Percentiles rank a stretch among this genome's conserved stretches.
Evolutionary conservation across 352 stramenopile genomes (phyloP).

Genomic region (Saprolegnia parasitica): DNA sequence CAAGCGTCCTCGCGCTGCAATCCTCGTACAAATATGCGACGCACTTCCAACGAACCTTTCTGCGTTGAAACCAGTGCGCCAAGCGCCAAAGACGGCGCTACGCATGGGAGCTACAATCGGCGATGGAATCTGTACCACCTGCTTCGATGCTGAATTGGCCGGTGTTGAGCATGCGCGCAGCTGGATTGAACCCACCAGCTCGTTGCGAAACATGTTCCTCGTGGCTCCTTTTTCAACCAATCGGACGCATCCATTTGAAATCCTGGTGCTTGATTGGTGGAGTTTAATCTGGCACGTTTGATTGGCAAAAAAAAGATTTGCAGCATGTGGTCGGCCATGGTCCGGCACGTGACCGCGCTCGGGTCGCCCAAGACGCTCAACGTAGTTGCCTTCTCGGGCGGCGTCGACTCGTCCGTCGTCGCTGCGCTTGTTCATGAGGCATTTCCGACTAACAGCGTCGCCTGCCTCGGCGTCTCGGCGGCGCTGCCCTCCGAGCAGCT

Average conservation of each 20-base stretch:
- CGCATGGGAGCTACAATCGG: too few species aligned
- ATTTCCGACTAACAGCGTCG: constrained; percentile 71
- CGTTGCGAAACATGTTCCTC: too few species aligned
- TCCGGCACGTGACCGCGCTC: background rate
- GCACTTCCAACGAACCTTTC: too few species aligned
- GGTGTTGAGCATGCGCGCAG: too few species aligned
- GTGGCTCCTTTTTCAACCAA: background rate
- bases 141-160: too few species aligned
- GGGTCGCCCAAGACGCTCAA: constrained; percentile 33
- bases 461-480: constrained; percentile 90
- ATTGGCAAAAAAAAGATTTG: too few species aligned
- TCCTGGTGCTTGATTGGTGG: background rate
- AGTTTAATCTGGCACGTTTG: background rate
- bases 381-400: constrained; percentile 90
- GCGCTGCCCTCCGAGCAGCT: constrained; percentile 87
- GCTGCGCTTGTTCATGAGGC: constrained; percentile 85
- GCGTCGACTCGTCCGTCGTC: constrained; percentile 94
- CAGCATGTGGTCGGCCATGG: constrained; percentile 1
- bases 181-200: too few species aligned
- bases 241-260: background rate
- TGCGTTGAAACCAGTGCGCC: too few species aligned
- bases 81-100: too few species aligned
- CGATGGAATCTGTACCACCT: too few species aligned
- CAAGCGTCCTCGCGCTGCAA: too few species aligned
- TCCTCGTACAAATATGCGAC: too few species aligned